Base-by-base conservation (phyloP, 2,329 filamentous ascomycete species). In the Pseudocercospora crystallina region DNA sequence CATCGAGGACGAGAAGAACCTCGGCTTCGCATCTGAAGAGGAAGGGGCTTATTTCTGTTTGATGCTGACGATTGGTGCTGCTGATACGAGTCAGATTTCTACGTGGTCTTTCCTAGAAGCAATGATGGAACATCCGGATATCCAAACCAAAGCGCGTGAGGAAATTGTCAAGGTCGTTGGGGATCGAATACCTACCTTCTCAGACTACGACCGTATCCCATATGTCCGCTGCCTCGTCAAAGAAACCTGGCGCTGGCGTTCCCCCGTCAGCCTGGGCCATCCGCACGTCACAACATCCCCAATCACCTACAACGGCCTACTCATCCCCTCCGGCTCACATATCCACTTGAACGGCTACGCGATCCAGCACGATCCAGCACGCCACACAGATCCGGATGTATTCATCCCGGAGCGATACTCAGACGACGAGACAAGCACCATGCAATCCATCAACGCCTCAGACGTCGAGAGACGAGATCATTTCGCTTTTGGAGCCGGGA, bases 131-230 rank as follows among this genome's bases (percentile, higher is more conserved):
- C 73, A 80, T 56, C 79, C 79, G 0, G 72, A 76, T 56, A 80
- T 79, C 73, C 74, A 80, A 60, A 67, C 62, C 48, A 76, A 75
- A 59, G 74, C 76, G 5, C 78, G 81, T 60, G 75, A 74, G 29
- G 79, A 82, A 62, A 73, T 60, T 8, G 55, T 54, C 10, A 43
- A 36, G 7, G 50, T 55, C 17, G 41, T 54, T 14, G 55, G 53
- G 8, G 40, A 57, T 14, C 46, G 54, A 1, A 43, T 61, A 11
- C 61, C 61, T 8, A 32, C 35, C 4, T 52, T 56, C 31, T 53
- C 47, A 3, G 61, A 62, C 39, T 42, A 48, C 13, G 46, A 49
- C 9, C 36, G 45, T 4, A 49, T 63, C 12, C 59, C 58, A 5
- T 60, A 58, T 40, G 42, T 51, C 14, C 38, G 54, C 2, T 47